Conservation (phyloP, 1,284 basidiomycete genomes). For the Hypsizygus ulmarius region DNA sequence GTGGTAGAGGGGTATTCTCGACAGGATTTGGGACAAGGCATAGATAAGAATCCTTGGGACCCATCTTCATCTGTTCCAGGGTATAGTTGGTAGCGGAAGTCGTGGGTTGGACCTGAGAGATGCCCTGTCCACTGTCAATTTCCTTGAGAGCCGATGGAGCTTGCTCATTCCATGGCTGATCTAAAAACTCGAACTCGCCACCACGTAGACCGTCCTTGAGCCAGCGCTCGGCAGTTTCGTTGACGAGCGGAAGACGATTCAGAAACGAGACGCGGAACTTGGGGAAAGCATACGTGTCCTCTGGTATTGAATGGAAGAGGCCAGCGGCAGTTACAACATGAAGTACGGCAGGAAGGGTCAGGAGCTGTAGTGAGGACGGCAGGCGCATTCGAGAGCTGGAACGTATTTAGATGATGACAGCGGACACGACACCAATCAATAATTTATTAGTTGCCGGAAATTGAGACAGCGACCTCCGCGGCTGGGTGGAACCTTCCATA, state of each 20-base stretch:
- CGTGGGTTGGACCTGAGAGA: conserved; percentile 18
- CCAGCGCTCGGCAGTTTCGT: conserved; percentile 74
- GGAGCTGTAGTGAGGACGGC: no score
- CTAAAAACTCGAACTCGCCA: conserved; percentile 75
- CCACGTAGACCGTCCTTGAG: conserved; percentile 63
- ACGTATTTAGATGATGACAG: no score
- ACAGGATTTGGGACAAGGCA: conserved; percentile 72
- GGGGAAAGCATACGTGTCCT: conserved; percentile 81
- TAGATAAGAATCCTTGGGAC: conserved; percentile 62
- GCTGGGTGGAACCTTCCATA: conserved; percentile 19
- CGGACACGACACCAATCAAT: neutral
- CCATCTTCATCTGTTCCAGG: conserved; percentile 71
- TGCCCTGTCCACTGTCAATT: conserved; percentile 45
- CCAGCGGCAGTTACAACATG: conserved; percentile 37
- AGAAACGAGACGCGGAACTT: conserved; percentile 83
- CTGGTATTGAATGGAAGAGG: conserved; percentile 65
- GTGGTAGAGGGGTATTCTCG: conserved; percentile 39
- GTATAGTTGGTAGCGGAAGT: conserved; percentile 35
- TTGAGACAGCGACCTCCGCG: conserved; percentile 26
- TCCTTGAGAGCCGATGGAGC: conserved; percentile 43
- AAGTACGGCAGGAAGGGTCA: conserved; percentile 9
- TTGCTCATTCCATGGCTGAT: conserved; percentile 55
- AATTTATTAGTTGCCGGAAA: conserved; percentile 12
- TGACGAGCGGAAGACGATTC: conserved; percentile 73
- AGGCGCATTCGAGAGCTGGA: no score